Base-by-base conservation (phyloP, 2,329 filamentous ascomycete species). In the Leptodontidium sp. region DNA sequence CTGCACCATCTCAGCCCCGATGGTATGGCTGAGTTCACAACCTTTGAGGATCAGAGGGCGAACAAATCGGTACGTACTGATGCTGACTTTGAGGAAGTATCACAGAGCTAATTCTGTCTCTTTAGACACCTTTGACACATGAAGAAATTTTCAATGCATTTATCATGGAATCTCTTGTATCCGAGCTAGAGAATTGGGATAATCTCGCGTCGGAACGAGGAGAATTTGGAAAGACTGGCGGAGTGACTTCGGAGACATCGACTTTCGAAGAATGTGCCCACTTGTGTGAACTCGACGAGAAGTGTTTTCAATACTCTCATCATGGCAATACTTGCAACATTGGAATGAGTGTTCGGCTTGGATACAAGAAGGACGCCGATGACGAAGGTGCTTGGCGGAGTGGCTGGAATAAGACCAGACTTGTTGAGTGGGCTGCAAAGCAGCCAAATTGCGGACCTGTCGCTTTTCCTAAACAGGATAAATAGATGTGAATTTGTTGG, bases 1-100 rank as follows among this genome's bases (percentile, higher is more conserved):
- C 85, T 88, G 82, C 85, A 87, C 72, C 84, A 87, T 74, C 82
- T 88, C 76, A 83, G 82, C 63, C 79, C 85, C 80, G 59, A 43
- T 4, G 67, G 65, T 9, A 69, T 69, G 66, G 57, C 32, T 43
- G 61, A 86, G 61, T 87, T 82, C 66, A 84, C 62, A 80, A 81
- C 40, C 79, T 68, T 53, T 47, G 86, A 88, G 74, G 81, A 85
- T 74, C 32, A 57, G 29, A 71, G 71, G 45, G 67, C 35, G 17
- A 66, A 66, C 26, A 66, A 55, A 61, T 61, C 35, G 32, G 65
- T 62, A 55, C 8, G 65, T 70, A 17, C 14, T 32, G 2, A 24
- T n/a, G 32, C 14, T 21, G 5, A 9, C n/a, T 15, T 17, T 7
- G 26, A 57, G 21, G 21, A 57, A 35, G 4, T 15, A 8, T 12